Percentiles rank a stretch among this genome's conserved stretches.
Evolutionary conservation across 805 yeast species (phyloP).

Genomic region (Candida boidinii): DNA sequence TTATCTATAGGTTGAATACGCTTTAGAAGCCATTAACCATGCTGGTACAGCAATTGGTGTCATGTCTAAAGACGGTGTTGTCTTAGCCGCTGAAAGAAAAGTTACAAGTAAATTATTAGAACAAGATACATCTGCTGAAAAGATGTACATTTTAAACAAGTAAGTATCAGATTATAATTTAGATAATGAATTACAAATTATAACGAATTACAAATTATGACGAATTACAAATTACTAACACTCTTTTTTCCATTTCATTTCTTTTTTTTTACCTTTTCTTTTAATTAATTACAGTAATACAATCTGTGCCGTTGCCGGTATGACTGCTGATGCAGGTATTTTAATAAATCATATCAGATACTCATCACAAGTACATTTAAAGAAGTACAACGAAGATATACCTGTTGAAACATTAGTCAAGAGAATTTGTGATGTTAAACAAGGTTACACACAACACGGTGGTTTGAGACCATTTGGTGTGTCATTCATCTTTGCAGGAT

Average conservation of each 20-base stretch:
- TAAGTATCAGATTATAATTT: constrained; percentile 19
- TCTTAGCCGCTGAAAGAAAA: constrained; percentile 93
- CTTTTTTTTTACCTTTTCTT: not conserved
- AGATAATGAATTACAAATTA: constrained; percentile 2
- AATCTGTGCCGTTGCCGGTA: constrained; percentile 94
- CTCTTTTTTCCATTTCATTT: too few species aligned
- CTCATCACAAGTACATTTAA: constrained; percentile 75
- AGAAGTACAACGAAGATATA: constrained; percentile 82
- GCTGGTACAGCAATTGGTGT: constrained; percentile 82
- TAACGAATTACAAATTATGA: too few species aligned
- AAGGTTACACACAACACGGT: constrained; percentile 98
- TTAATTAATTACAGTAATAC: too few species aligned
- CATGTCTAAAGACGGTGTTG: constrained; percentile 78
- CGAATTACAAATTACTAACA: not conserved
- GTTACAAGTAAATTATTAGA: constrained; percentile 88
- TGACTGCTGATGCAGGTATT: constrained; percentile 94
- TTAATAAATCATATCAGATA: constrained; percentile 82
- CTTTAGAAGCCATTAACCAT: constrained; percentile 80
- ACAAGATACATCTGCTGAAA: constrained; percentile 90
- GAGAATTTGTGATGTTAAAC: constrained; percentile 85
- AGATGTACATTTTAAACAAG: constrained; percentile 81
- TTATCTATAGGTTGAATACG: constrained; percentile 67
- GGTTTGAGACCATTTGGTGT: constrained; percentile 99
- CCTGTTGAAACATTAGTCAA: constrained; percentile 91
- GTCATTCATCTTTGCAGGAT: constrained; percentile 91